phyloP scores from a whole-genome alignment of 306 rosid species.

The Fagus crenata region DNA sequence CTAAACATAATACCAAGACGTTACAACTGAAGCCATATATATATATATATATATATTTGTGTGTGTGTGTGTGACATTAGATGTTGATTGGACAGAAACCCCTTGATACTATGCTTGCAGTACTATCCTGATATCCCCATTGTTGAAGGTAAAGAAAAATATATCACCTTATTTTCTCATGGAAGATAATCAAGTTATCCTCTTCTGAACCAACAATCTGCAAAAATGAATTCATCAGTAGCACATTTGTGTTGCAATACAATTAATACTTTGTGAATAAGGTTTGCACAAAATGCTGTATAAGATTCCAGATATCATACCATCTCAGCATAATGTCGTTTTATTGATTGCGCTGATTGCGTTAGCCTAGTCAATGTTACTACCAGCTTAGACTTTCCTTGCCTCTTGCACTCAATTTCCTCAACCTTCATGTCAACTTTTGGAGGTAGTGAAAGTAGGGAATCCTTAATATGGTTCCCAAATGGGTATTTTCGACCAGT shows the following conservation, averaged over 20 bases:
- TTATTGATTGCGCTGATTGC: conserved; percentile 52
- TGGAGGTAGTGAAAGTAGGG: conserved; percentile 83
- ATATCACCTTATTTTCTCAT: conserved; percentile 90
- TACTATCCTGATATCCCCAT: conserved; percentile 13
- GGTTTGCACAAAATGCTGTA: neutral
- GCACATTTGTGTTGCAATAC: conserved; percentile 18
- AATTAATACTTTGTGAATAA: neutral
- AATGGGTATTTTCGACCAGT: conserved; percentile 93
- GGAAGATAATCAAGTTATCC: conserved; percentile 74
- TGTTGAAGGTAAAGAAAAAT: conserved; percentile 14
- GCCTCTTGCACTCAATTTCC: conserved; percentile 53
- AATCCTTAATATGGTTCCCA: conserved; percentile 94
- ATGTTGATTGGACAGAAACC: conserved; percentile 25
- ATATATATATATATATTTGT: neutral
- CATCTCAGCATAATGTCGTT: conserved; percentile 90
- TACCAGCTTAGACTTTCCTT: conserved; percentile 65
- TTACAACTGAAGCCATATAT: conserved; percentile 16
- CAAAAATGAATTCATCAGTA: conserved; percentile 23
- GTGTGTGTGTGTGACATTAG: neutral
- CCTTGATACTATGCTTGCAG: conserved; percentile 7
- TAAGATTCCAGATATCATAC: conserved; percentile 41
- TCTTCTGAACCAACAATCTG: conserved; percentile 84
- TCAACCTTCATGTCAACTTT: conserved; percentile 65
- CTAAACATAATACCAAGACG: conserved; percentile 22
- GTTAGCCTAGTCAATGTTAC: conserved; percentile 77